Evolutionary conservation across 805 yeast genomes (phyloP).

Genomic region (Myxozyma neotropica): DNA sequence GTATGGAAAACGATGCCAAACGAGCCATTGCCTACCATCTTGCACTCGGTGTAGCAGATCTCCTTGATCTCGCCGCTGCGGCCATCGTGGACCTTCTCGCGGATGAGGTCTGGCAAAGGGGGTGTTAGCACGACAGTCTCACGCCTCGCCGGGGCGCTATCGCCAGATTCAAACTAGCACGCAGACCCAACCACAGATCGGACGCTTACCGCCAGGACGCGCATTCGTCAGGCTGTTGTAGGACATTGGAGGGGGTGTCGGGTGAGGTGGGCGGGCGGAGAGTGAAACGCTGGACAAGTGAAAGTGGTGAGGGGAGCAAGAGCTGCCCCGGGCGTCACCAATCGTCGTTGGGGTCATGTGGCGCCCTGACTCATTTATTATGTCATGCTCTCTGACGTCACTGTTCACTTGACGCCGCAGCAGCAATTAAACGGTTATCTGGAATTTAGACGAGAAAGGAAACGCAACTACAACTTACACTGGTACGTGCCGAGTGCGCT

Average conservation of each 20-base stretch:
- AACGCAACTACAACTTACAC: too few relatives aligned
- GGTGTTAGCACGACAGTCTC: neutral
- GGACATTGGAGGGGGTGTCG: neutral
- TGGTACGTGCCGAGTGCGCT: too few relatives aligned
- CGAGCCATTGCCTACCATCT: constrained; percentile 98
- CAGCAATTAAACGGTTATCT: too few relatives aligned
- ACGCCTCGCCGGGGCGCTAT: neutral
- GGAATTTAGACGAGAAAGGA: neutral
- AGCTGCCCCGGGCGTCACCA: constrained; percentile 9
- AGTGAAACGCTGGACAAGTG: neutral
- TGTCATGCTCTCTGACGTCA: constrained; percentile 7
- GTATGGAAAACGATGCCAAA: constrained; percentile 97
- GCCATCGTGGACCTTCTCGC: constrained; percentile 71
- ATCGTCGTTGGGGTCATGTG: constrained; percentile 15
- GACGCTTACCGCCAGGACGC: constrained; percentile 20
- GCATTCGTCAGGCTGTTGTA: constrained; percentile 8
- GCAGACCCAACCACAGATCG: neutral
- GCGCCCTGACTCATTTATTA: neutral
- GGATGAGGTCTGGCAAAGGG: constrained; percentile 17
- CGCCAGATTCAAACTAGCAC: too few relatives aligned
- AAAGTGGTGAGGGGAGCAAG: constrained; percentile 10
- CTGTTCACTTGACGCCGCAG: neutral
- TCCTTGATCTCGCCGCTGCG: constrained; percentile 62
- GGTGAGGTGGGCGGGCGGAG: neutral
- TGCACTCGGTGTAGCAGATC: constrained; percentile 76